Evolutionary conservation across 1,284 basidiomycete species (phyloP).

Genomic region (Hymenochaete sp.): DNA sequence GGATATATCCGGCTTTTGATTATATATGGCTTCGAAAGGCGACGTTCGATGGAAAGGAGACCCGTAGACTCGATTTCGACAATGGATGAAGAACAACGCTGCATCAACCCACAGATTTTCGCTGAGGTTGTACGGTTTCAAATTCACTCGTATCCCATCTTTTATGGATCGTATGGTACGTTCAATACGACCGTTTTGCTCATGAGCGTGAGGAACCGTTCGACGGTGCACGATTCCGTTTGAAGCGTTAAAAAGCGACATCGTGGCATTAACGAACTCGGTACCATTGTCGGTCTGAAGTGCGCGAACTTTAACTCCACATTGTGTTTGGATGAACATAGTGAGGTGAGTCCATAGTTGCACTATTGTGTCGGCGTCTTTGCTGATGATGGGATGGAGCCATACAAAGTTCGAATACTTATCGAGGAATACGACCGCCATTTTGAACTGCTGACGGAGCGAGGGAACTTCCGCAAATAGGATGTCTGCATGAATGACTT

Average conservation of each 20-base stretch:
- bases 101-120: no score
- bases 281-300: constrained; percentile 12
- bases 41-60: not conserved
- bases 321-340: not conserved
- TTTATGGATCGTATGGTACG: constrained; percentile 16
- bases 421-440: constrained; percentile 1
- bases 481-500: constrained; percentile 1
- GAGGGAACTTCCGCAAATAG: not conserved
- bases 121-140: no score
- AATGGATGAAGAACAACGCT: no score
- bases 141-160: no score
- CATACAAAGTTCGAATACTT: constrained; percentile 1
- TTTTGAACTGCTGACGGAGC: not conserved
- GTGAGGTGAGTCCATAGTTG: not conserved
- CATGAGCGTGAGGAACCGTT: constrained; percentile 13
- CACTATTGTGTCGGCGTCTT: not conserved
- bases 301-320: not conserved
- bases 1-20: not conserved
- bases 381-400: not conserved
- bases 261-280: constrained; percentile 8
- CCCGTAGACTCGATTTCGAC: no score
- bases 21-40: not conserved
- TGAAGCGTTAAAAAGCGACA: not conserved
- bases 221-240: constrained; percentile 5
- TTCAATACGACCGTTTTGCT: constrained; percentile 19